phyloP scores from a whole-genome alignment of 1,284 basidiomycete species.

The Sanghuangporus weigelae region DNA sequence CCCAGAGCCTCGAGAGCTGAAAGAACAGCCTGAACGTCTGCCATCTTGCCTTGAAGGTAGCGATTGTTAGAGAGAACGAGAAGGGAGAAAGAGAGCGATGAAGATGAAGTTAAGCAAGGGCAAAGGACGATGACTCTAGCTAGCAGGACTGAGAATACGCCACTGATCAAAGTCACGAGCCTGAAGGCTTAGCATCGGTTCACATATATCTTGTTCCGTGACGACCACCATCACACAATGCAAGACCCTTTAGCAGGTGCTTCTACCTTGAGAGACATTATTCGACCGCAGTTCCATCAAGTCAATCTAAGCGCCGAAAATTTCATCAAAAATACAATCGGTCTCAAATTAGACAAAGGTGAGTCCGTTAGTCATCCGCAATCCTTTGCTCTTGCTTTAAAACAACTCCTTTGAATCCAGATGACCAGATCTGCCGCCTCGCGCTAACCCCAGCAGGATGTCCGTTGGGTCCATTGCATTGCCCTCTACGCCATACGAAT shows the following conservation, averaged over 20 bases:
- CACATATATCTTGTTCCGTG: neutral
- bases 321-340: slow-evolving; percentile 80
- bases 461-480: slow-evolving; percentile 81
- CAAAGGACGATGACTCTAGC: neutral
- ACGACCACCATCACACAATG: slow-evolving; percentile 24
- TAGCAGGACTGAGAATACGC: neutral
- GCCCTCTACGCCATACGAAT: slow-evolving; percentile 85
- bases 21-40: slow-evolving; percentile 63
- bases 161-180: neutral
- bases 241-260: slow-evolving; percentile 57
- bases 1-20: slow-evolving; percentile 72
- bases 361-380: slow-evolving; percentile 22
- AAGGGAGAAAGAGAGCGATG: neutral
- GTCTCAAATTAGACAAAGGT: slow-evolving; percentile 92
- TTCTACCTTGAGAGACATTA: slow-evolving; percentile 65
- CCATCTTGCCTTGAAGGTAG: slow-evolving; percentile 35
- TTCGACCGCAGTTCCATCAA: slow-evolving; percentile 90
- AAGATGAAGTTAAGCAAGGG: neutral
- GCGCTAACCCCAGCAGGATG: slow-evolving; percentile 78
- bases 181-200: neutral
- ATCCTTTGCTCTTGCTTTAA: slow-evolving; percentile 8
- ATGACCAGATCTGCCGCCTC: slow-evolving; percentile 88
- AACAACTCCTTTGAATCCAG: slow-evolving; percentile 34
- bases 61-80: neutral
- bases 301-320: slow-evolving; percentile 83